These are phyloP conservation scores for Coniochaeta prunicola DNA, from an alignment of 2,329 filamentous ascomycete genomes.

Conservation along the genomic window DNA sequence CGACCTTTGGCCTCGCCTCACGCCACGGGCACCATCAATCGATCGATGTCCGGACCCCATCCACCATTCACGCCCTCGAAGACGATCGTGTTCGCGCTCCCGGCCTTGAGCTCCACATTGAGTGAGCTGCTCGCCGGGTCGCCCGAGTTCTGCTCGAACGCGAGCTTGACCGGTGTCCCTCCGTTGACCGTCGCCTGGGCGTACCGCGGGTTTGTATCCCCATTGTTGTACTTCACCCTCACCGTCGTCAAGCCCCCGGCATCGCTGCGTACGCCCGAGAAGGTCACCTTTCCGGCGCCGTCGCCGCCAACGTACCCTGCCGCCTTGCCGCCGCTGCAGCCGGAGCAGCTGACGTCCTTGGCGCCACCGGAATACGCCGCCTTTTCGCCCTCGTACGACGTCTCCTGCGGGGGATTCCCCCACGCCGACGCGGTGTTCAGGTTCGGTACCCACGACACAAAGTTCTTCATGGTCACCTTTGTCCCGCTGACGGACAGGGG, in stretches of 20 bases:
- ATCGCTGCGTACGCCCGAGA: constrained; percentile 35
- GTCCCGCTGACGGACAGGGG: constrained; percentile 48
- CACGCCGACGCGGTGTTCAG: constrained; percentile 9
- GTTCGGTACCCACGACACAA: constrained; percentile 44
- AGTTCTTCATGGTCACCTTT: constrained; percentile 40
- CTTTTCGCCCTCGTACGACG: constrained; percentile 42
- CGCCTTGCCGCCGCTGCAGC: constrained; percentile 41
- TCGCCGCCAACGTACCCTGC: constrained; percentile 50
- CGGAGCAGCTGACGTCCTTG: constrained; percentile 36
- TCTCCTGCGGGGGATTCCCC: constrained; percentile 36
- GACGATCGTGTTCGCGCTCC: constrained; percentile 38
- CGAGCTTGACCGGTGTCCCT: constrained; percentile 33
- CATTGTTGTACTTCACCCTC: constrained; percentile 49
- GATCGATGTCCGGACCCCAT: constrained; percentile 46
- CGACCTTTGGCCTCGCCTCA: not conserved
- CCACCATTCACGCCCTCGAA: constrained; percentile 31
- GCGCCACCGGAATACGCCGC: constrained; percentile 38
- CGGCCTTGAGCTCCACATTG: constrained; percentile 38
- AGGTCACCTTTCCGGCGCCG: constrained; percentile 34
- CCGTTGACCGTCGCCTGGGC: constrained; percentile 51
- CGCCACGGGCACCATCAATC: constrained; percentile 39
- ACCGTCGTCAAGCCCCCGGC: constrained; percentile 40
- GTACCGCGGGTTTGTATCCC: constrained; percentile 43
- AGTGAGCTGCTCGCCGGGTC: constrained; percentile 38
- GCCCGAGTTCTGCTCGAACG: constrained; percentile 45